Conservation (phyloP, 345 rosid species). For the Erysimum cheiranthoides region DNA sequence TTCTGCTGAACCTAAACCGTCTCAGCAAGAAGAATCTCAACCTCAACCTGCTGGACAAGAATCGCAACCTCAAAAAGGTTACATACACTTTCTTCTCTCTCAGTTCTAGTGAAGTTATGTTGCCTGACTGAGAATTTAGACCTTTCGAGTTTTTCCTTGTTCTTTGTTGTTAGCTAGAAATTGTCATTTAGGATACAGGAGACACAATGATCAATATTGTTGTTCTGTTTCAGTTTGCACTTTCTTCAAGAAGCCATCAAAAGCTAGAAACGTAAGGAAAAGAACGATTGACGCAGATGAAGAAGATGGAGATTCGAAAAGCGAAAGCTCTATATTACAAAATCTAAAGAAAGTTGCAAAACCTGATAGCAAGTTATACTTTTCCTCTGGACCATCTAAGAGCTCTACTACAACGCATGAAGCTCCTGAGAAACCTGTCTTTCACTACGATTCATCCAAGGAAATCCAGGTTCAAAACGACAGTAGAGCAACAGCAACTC, state of each 20-base stretch:
- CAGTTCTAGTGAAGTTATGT: not conserved
- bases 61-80: constrained; percentile 55
- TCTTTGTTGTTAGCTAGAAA: not conserved
- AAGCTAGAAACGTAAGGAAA: constrained; percentile 76
- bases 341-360: constrained; percentile 59
- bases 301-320: constrained; percentile 59
- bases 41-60: constrained; percentile 47
- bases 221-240: constrained; percentile 63
- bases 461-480: constrained; percentile 88
- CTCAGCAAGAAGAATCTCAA: constrained; percentile 41
- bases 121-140: not conserved
- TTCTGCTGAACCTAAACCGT: constrained; percentile 50
- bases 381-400: constrained; percentile 70
- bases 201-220: not conserved
- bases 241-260: constrained; percentile 76
- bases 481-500: constrained; percentile 76
- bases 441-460: constrained; percentile 85
- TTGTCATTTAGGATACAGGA: not conserved
- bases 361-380: constrained; percentile 64
- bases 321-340: constrained; percentile 54
- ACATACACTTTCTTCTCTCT: not conserved
- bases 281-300: constrained; percentile 58
- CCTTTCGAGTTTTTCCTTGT: not conserved
- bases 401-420: constrained; percentile 41
- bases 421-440: constrained; percentile 49